These are phyloP conservation scores for Neurospora crassa DNA, from an alignment of 2,329 filamentous ascomycete species.

Conservation along the genomic window DNA sequence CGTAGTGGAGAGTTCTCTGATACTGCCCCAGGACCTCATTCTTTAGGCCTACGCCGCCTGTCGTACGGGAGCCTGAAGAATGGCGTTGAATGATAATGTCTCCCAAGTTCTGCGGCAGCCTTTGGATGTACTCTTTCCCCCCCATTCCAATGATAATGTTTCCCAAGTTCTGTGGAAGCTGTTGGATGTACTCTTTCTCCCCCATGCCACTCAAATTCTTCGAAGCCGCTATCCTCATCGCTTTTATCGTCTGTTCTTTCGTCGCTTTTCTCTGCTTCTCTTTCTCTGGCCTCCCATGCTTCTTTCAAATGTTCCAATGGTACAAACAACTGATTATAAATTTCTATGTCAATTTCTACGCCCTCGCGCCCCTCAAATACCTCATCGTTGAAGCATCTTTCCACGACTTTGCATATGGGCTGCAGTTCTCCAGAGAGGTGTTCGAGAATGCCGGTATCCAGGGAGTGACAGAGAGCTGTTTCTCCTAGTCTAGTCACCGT, in stretches of 20 bases:
- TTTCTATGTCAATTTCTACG: background rate
- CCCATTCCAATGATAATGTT: too few species aligned
- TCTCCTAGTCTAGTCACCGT: background rate
- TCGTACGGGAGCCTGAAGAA: too few species aligned
- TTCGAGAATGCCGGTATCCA: background rate
- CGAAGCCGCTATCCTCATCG: too few species aligned
- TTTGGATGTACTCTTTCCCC: too few species aligned
- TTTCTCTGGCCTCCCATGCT: background rate
- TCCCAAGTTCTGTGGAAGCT: too few species aligned
- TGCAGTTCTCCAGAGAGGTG: background rate
- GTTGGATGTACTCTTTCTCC: too few species aligned
- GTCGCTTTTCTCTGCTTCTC: background rate
- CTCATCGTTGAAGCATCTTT: background rate
- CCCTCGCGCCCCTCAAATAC: background rate
- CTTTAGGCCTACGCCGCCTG: background rate
- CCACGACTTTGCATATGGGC: background rate
- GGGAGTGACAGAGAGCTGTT: background rate
- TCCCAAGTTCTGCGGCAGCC: too few species aligned
- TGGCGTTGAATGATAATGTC: too few species aligned
- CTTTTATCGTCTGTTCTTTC: background rate
- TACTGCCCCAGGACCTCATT: background rate
- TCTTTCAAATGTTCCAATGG: background rate
- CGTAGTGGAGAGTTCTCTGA: background rate
- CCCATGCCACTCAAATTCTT: too few species aligned
- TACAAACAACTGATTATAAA: fast-evolving